A percentile compares a stretch with the other conserved stretches of the same genome.
Evolutionary conservation across 306 rosid species (phyloP).

Genomic region (Prunus davidiana): DNA sequence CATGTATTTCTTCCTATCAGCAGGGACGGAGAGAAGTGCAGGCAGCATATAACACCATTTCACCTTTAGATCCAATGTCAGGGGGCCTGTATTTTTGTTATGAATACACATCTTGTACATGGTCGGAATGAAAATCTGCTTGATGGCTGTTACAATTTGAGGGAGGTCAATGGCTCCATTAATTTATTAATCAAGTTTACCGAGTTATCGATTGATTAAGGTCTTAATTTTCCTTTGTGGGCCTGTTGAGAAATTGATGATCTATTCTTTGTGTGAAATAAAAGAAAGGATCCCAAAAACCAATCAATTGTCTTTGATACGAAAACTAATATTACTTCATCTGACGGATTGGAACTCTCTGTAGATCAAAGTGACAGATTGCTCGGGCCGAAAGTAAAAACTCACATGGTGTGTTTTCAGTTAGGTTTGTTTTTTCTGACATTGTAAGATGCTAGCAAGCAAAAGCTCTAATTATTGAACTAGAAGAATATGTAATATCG

Average conservation of each 20-base stretch:
- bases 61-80: not conserved
- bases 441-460: too few species aligned
- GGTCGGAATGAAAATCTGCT: not conserved
- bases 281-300: too few species aligned
- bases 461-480: too few species aligned
- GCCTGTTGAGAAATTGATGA: not conserved
- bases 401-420: too few species aligned
- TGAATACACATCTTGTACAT: constrained; percentile 1
- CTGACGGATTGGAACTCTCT: too few species aligned
- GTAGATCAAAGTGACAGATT: too few species aligned
- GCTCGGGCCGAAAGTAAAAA: too few species aligned
- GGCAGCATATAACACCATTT: not conserved
- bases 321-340: not conserved
- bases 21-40: not conserved
- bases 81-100: constrained; percentile 3
- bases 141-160: constrained; percentile 5
- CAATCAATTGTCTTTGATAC: not conserved
- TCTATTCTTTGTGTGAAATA: too few species aligned
- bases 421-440: too few species aligned
- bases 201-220: not conserved
- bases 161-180: not conserved
- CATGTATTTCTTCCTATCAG: constrained; percentile 1
- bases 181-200: not conserved
- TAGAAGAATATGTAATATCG: too few species aligned
- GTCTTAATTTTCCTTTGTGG: not conserved